These are phyloP conservation scores for Vanderwaltozyma verrucispora DNA, from an alignment of 805 yeast genomes.

Conservation along the genomic window DNA sequence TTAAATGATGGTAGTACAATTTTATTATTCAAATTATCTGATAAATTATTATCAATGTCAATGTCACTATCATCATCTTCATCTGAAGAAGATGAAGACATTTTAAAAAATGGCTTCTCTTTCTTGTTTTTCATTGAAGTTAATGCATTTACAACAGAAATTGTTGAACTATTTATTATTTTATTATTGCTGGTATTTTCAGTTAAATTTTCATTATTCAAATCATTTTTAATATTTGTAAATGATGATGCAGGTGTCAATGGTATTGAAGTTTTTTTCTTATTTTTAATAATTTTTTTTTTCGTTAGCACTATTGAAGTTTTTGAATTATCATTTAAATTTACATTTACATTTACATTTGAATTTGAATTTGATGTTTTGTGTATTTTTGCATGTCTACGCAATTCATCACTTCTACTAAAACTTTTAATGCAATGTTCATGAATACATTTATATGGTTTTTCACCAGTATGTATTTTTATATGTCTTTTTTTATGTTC, in stretches of 20 bases:
- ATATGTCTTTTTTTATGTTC: slow-evolving; percentile 88
- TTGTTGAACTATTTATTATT: not conserved
- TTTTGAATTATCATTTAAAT: not conserved
- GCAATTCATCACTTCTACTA: slow-evolving; percentile 70
- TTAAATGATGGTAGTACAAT: not conserved
- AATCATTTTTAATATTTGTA: not conserved
- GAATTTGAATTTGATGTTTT: not conserved
- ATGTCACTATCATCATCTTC: not conserved
- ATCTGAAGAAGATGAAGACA: not conserved
- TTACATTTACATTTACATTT: not conserved
- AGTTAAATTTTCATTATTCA: not conserved
- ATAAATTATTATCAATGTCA: not conserved
- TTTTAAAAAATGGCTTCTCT: not conserved
- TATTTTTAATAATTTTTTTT: not conserved
- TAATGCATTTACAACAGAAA: not conserved
- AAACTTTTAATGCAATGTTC: slow-evolving; percentile 78
- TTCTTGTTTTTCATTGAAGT: not conserved
- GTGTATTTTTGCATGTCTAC: slow-evolving; percentile 75
- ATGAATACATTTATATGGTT: slow-evolving; percentile 72
- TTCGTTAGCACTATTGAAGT: not conserved
- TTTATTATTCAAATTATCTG: no score
- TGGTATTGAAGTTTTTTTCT: not conserved
- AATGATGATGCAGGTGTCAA: slow-evolving; percentile 1
- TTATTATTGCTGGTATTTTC: not conserved
- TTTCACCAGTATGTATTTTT: slow-evolving; percentile 86